phyloP scores from a whole-genome alignment of 352 stramenopile species.

The Blastocystis sp. region DNA sequence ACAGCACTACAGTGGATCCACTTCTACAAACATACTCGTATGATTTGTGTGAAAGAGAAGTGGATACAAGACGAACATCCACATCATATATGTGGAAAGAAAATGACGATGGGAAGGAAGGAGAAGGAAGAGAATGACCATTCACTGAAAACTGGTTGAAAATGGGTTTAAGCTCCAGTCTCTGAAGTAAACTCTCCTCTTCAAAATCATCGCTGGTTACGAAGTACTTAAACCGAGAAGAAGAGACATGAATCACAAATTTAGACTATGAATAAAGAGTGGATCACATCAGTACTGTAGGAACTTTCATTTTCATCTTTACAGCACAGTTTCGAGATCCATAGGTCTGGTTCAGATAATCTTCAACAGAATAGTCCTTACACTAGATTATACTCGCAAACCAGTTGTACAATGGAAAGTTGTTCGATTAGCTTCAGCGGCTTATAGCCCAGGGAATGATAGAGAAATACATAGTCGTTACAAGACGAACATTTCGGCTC shows the following conservation, averaged over 20 bases:
- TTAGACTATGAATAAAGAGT: not conserved
- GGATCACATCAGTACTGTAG: not conserved
- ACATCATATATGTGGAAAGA: not conserved
- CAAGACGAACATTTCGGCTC: not conserved
- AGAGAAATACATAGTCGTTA: not conserved
- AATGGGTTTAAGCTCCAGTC: not conserved
- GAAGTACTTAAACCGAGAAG: not conserved
- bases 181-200: not conserved
- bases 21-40: not conserved
- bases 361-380: conserved; percentile 8
- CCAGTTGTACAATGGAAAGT: not conserved
- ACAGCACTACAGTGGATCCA: not conserved
- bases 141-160: not conserved
- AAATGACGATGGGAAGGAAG: not conserved
- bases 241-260: not conserved
- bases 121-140: not conserved
- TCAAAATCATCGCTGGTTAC: conserved; percentile 31
- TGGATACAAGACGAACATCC: conserved; percentile 18
- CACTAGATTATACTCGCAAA: conserved; percentile 15
- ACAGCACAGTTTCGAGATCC: not conserved
- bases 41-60: not conserved
- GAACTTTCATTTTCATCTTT: not conserved
- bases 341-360: not conserved
- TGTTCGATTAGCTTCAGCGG: not conserved
- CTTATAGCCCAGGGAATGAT: conserved; percentile 16